A percentile compares a stretch with the other conserved stretches of the same genome.
phyloP scores from a whole-genome alignment of 2,329 filamentous ascomycete species.

The Fusarium gaditjirri region DNA sequence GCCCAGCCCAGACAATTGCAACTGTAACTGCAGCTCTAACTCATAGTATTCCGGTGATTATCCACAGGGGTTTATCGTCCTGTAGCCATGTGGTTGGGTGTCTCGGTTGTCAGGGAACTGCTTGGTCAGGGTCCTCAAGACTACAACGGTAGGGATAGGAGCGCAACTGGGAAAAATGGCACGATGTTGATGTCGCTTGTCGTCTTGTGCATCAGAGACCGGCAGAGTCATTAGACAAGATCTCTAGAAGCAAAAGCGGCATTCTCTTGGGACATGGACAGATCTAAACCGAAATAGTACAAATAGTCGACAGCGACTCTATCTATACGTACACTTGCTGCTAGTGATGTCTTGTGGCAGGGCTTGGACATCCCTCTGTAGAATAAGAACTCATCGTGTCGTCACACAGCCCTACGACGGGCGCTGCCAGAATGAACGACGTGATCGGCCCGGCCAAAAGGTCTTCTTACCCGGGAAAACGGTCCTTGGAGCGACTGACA shows the following conservation, averaged over 20 bases:
- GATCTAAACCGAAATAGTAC: constrained; percentile 22
- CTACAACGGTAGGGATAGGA: constrained; percentile 15
- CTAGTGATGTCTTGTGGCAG: constrained; percentile 10
- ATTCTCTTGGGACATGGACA: not conserved
- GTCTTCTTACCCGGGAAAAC: constrained; percentile 32
- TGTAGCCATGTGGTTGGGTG: constrained; percentile 27
- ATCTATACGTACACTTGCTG: not conserved
- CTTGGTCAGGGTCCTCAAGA: not conserved
- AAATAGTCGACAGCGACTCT: constrained; percentile 22
- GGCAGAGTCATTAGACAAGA: not conserved
- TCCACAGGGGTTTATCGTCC: constrained; percentile 3
- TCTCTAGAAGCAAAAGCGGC: not conserved
- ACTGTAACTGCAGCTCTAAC: not conserved
- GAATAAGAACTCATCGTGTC: constrained; percentile 25
- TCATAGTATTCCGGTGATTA: constrained; percentile 11
- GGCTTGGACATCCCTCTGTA: constrained; percentile 2
- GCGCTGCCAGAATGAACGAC: constrained; percentile 31
- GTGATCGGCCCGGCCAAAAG: constrained; percentile 40
- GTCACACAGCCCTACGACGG: constrained; percentile 48
- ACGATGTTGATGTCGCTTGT: constrained; percentile 28
- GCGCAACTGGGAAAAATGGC: constrained; percentile 24
- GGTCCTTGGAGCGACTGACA: constrained; percentile 32
- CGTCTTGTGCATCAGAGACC: not conserved
- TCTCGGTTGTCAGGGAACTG: constrained; percentile 18
- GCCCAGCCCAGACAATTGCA: not conserved